Percentiles rank a stretch among this genome's conserved stretches.
Evolutionary conservation across 352 stramenopile species (phyloP).

Genomic region (Phytophthora sp.): DNA sequence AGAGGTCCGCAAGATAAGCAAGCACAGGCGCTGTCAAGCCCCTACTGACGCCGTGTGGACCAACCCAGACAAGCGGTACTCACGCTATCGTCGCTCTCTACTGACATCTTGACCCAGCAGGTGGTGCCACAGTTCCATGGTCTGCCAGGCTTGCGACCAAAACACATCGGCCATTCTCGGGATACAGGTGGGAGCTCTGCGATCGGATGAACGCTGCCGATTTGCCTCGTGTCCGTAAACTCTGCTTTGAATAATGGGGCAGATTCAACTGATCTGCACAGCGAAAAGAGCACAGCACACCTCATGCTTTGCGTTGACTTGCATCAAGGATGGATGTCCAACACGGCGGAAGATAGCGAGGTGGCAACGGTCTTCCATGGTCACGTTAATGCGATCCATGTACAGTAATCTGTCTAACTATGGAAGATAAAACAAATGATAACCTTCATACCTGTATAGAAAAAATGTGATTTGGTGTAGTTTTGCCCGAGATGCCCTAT

Average conservation of each 20-base stretch:
- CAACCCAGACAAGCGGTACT: constrained; percentile 6
- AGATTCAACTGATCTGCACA: constrained; percentile 30
- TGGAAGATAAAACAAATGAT: too few species aligned
- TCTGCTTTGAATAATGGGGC: constrained; percentile 13
- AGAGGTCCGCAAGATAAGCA: constrained; percentile 27
- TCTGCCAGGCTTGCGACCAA: not conserved
- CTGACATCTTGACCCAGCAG: constrained; percentile 33
- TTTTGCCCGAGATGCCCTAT: too few species aligned
- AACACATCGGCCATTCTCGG: constrained; percentile 10
- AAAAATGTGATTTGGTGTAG: too few species aligned
- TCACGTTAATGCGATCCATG: too few species aligned
- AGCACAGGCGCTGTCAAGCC: constrained; percentile 32
- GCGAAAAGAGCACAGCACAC: constrained; percentile 7
- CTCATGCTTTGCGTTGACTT: constrained; percentile 2
- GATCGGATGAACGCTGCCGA: constrained; percentile 14
- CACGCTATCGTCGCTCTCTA: constrained; percentile 15
- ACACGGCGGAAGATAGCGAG: constrained; percentile 3
- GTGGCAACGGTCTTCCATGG: too few species aligned
- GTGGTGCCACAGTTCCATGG: not conserved
- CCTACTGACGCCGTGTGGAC: constrained; percentile 30
- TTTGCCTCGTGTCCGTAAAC: constrained; percentile 17
- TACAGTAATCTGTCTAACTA: too few species aligned
- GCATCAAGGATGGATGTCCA: constrained; percentile 5
- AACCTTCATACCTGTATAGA: too few species aligned
- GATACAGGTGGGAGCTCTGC: constrained; percentile 18